phyloP scores from a whole-genome alignment of 1,284 basidiomycete genomes.

The Peniophora sp. region DNA sequence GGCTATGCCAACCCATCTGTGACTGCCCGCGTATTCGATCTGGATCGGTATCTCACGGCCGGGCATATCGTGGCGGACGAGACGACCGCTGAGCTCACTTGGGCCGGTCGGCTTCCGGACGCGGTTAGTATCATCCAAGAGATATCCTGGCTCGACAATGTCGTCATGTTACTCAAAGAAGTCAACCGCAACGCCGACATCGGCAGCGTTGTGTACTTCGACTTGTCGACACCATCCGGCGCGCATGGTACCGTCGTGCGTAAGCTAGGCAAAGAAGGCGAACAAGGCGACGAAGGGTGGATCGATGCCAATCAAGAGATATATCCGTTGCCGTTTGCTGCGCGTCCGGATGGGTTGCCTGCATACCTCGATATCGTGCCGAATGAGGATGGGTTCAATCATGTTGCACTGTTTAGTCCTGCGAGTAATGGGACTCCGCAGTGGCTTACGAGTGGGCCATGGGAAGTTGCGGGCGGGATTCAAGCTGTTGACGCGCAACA shows the following conservation, averaged over 20 bases:
- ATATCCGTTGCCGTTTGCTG: conserved; percentile 40
- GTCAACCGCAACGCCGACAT: conserved; percentile 76
- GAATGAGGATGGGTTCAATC: conserved; percentile 72
- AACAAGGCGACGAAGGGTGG: conserved; percentile 90
- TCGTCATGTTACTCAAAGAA: conserved; percentile 79
- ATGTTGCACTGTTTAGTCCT: conserved; percentile 84
- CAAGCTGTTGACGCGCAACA: conserved; percentile 63
- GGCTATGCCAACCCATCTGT: conserved; percentile 89
- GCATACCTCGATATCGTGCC: conserved; percentile 89
- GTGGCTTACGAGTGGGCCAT: conserved; percentile 81
- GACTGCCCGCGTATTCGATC: conserved; percentile 76
- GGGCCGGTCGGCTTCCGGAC: conserved; percentile 50
- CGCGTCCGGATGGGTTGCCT: conserved; percentile 32
- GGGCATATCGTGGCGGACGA: conserved; percentile 26
- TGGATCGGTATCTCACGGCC: conserved; percentile 40
- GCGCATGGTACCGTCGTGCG: conserved; percentile 56
- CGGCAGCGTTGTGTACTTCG: conserved; percentile 74
- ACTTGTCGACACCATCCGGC: conserved; percentile 31
- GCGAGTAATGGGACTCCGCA: conserved; percentile 58
- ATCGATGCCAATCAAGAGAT: conserved; percentile 72
- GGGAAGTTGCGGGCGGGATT: conserved; percentile 83
- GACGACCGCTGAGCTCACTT: conserved; percentile 53
- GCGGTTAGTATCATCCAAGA: conserved; percentile 74
- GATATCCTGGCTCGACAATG: conserved; percentile 79
- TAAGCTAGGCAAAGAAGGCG: conserved; percentile 70